These are phyloP conservation scores for Metschnikowia corniflorae DNA, from an alignment of 805 yeast genomes.

Conservation along the genomic window DNA sequence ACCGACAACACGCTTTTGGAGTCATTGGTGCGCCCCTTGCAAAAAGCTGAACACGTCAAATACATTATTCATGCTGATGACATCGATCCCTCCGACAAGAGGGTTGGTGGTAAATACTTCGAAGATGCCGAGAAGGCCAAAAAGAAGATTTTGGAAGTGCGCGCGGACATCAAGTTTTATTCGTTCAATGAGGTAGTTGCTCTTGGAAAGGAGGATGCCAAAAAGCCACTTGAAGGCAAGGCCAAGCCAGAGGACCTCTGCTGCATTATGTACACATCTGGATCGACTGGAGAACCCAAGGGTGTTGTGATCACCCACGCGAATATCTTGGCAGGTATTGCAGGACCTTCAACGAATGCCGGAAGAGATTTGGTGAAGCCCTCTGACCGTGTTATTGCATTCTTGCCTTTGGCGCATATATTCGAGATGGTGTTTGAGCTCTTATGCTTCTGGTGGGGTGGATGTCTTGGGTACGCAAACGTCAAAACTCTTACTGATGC, in stretches of 20 bases:
- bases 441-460: constrained; percentile 83
- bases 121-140: constrained; percentile 54
- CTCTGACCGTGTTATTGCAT: constrained; percentile 75
- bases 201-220: constrained; percentile 56
- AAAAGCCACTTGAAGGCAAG: constrained; percentile 27
- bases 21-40: constrained; percentile 68
- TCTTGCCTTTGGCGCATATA: constrained; percentile 94
- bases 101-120: constrained; percentile 60
- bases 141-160: constrained; percentile 55
- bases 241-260: constrained; percentile 59
- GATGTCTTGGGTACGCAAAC: constrained; percentile 80
- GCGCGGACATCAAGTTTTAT: constrained; percentile 72
- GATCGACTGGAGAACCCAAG: constrained; percentile 82
- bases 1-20: constrained; percentile 75
- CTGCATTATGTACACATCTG: constrained; percentile 85
- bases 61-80: constrained; percentile 68
- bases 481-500: constrained; percentile 86
- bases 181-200: constrained; percentile 62
- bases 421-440: constrained; percentile 90
- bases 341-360: constrained; percentile 71
- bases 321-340: constrained; percentile 78
- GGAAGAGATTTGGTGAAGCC: constrained; percentile 46
- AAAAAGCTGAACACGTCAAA: constrained; percentile 57
- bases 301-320: constrained; percentile 70
- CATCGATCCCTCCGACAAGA: constrained; percentile 58